Base-by-base conservation (phyloP, 2,329 filamentous ascomycete species). In the Stachybotrys chartarum region DNA sequence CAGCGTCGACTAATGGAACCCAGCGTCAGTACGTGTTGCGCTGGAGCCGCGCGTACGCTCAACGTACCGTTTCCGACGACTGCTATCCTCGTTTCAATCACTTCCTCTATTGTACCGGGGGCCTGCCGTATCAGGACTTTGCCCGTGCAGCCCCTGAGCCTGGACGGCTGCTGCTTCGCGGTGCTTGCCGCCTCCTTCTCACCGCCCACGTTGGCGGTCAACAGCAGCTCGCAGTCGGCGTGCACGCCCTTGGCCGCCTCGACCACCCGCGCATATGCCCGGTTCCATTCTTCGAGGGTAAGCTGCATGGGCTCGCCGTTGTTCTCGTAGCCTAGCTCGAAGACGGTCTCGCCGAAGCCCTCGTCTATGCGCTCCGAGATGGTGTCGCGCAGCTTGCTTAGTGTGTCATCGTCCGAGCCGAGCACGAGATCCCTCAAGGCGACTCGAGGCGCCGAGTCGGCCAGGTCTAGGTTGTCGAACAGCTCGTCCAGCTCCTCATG, bases 21-120 rank as follows among this genome's bases (percentile, higher is more conserved):
- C 8, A 51, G 54, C 32, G 49, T 35, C 17, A 8, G 18, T n/a
- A 30, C 12, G 35, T 39, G 35, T 12, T 39, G 12, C 16, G 6
- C 1, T 30, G 39, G 52, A 30, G 17, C 44, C 32, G 18, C 7
- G 16, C 6, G 42, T 30, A 30, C 17, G n/a, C 14, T 31, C 35
- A 3, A 60, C 76, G 68, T 69, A 86, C 84, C 90, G 75, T 99
- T 99, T 51, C 94, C 94, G 7, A 99, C 94, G 0, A 99, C 94
- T 1, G 93, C 94, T 73, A 99, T 95, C 62, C 94, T 78, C 10
- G 93, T 96, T 78, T 99, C 94, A 58, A 97, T 96, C 30, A 96
- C 89, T 56, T 95, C 85, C 68, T 97, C 91, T 6, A 90, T 82
- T 12, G 80, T 87, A 18, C 80, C 75, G 3, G 92, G 91, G 24